Conservation (phyloP, 306 rosid species). For the Fragaria nilgerrensis region DNA sequence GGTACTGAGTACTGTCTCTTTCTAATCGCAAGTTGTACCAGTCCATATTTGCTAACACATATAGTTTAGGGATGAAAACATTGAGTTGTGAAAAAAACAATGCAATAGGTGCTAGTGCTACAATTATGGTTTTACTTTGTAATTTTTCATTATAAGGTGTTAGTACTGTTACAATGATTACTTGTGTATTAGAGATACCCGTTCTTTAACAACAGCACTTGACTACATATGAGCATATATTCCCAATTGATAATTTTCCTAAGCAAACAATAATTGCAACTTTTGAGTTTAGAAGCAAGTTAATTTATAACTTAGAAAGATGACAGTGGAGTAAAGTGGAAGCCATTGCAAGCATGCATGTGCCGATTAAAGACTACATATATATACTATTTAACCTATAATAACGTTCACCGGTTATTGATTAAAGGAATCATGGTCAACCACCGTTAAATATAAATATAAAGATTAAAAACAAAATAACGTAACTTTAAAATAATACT, state of each 20-base stretch:
- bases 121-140: background rate
- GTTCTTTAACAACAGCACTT: constrained; percentile 22
- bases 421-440: too few relatives aligned
- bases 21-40: background rate
- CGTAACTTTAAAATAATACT: too few relatives aligned
- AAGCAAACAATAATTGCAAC: constrained; percentile 25
- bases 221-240: background rate
- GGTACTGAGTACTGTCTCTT: background rate
- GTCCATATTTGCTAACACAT: background rate
- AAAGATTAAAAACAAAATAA: too few relatives aligned
- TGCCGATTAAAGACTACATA: constrained; percentile 35
- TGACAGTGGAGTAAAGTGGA: constrained; percentile 52
- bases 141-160: background rate
- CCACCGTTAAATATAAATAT: too few relatives aligned
- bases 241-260: constrained; percentile 26
- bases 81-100: background rate
- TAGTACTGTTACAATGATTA: constrained; percentile 32
- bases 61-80: background rate
- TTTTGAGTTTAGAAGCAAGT: constrained; percentile 25
- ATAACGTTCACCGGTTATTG: too few relatives aligned
- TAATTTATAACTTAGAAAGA: constrained; percentile 22
- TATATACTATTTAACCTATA: too few relatives aligned
- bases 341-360: constrained; percentile 67
- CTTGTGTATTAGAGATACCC: constrained; percentile 25
- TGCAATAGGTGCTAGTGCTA: background rate